Percentiles rank a stretch among this genome's conserved stretches.
Conservation (phyloP, 139 green algal species). For the Volvox africanus region DNA sequence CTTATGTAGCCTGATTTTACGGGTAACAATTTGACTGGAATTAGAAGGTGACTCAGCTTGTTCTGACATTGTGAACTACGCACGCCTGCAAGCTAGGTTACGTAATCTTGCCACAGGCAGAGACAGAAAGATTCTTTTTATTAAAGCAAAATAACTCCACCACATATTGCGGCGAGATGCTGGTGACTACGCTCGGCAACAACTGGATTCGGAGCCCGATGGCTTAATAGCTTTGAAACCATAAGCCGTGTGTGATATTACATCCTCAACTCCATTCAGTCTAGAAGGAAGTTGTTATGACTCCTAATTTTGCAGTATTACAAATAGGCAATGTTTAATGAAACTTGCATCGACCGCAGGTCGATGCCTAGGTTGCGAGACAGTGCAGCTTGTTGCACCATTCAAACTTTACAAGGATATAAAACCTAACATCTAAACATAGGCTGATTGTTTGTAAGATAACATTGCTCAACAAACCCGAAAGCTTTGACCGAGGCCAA, state of each 20-base stretch:
- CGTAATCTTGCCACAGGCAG: no score
- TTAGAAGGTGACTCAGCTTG: background rate
- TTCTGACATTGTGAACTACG: slow-evolving; percentile 20
- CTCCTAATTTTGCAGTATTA: background rate
- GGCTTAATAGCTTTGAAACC: no score
- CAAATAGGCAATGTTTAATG: background rate
- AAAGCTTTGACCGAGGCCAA: background rate
- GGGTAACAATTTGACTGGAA: background rate
- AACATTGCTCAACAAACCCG: background rate
- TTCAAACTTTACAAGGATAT: background rate
- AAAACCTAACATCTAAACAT: background rate
- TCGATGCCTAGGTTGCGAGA: background rate
- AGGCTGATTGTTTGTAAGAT: background rate
- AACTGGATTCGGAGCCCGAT: no score
- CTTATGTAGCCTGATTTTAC: slow-evolving; percentile 61
- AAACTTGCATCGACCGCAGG: background rate
- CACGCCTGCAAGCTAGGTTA: no score
- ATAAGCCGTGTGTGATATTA: no score
- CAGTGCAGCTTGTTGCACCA: background rate
- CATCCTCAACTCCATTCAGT: no score
- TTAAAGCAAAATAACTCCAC: no score
- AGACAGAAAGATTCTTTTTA: no score
- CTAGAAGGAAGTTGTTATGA: no score
- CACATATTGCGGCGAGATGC: no score
- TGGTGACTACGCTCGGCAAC: no score